Base-by-base conservation (phyloP, 2,329 filamentous ascomycete species). In the Fusarium denticulatum region DNA sequence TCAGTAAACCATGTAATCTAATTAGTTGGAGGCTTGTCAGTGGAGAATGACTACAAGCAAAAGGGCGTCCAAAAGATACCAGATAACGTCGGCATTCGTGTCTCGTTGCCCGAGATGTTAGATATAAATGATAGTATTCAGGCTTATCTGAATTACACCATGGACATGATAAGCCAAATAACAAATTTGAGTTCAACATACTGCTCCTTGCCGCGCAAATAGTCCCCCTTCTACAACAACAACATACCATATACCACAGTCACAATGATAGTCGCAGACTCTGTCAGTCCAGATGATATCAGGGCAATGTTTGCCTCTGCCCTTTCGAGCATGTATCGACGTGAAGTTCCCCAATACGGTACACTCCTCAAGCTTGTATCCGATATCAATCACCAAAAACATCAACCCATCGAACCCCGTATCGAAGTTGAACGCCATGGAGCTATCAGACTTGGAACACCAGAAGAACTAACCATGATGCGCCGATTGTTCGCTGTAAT, bases 371-470 rank as follows among this genome's bases (percentile, higher is more conserved):
- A 68, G 0, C 79, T 83, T 11, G 82, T 83, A 9, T 69, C 69
- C 7, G 56, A 62, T 2, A 74, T 81, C 52, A 80, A 81, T 47
- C 47, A 50, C 46, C 52, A 56, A 42, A 72, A 18, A 53, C 59
- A 24, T 2, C 42, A 43, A 13, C 24, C 30, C 6, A 52, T 62
- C 11, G 66, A 64, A 28, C 60, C 65, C 4, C 61, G 68, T 18
- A 56, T 52, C 9, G 64, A 59, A 18, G 57, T 81, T 1, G 80
- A 81, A 37, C 67, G 82, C 30, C 86, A 88, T 52, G 86, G 86
- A 5, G 86, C 86, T 6, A 86, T 88, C 43, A 81, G 86, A 1
- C 81, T 88, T 1, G 86, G 86, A 7, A 87, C 83, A 1, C 56
- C 81, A 1, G 61, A 82, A 15, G 86, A 88, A 68, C 76, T 88